Evolutionary conservation across 2,329 filamentous ascomycete genomes (phyloP), one percentile per base, ranked within the genome.

Genomic region (Aulographum hederae): DNA sequence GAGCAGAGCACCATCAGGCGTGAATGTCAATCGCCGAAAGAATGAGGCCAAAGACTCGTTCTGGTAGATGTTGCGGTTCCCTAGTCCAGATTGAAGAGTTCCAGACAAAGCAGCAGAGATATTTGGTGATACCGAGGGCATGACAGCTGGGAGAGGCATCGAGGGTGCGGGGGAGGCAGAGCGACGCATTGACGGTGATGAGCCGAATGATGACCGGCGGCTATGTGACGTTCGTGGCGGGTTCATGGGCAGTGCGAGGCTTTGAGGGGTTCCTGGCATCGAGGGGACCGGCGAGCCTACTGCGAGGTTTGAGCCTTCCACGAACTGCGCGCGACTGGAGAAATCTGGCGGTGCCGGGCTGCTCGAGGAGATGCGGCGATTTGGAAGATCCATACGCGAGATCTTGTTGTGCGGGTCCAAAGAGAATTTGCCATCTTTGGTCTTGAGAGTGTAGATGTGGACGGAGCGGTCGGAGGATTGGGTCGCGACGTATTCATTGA

Each of bases 21-120:
- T 84, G 48, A 98, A 98, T 0, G 86, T 85, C 31, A 98, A 61
- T 29, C 89, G 73, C 32, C 89, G 69, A 58, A 98, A 98, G 58
- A 98, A 98, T 0, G 89, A 95, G 0, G 86, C 94, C 37, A 95
- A 69, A 0, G 86, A 94, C 55, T 98, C 89, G 45, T 94, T 95
- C 28, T 84, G 84, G 50, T 98, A 98, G 28, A 98, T 74, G 42
- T 74, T 84, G 26, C 84, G 74, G 44, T 93, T 94, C 48, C 76
- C 81, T 32, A 81, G 68, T 6, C 76, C 76, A n/a, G n/a, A n/a
- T n/a, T n/a, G n/a, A n/a, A n/a, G n/a, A n/a, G n/a, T n/a, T n/a
- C n/a, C n/a, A n/a, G n/a, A n/a, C 35, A 38, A 58, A 35, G 69
- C 67, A 13, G 73, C 57, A 33, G 67, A 69, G 6, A 84, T 73